Evolutionary conservation across 1,284 basidiomycete genomes (phyloP), one percentile per base, ranked within the genome.

Genomic region (Taiwanofungus camphoratus): DNA sequence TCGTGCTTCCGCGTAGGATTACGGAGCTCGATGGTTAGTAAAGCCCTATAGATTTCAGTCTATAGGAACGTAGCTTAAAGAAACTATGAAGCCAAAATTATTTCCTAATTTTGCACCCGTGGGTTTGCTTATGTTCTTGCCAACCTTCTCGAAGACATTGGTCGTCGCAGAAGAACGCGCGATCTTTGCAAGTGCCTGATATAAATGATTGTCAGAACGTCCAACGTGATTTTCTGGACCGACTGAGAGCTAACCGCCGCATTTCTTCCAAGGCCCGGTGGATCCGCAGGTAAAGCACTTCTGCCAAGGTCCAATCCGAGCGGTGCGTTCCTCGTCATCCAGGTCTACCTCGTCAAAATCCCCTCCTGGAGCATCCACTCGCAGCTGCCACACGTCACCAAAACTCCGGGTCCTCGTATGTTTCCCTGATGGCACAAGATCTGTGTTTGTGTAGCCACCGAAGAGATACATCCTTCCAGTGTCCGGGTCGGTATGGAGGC

Each of bases 231-330:
- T 18, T 6, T 16, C 27, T 30, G 13, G 23, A 13, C 16, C 3
- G 7, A 24, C 12, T 4, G 8, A 11, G 5, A 49, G 9, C 57
- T 45, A 27, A 64, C 67, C 66, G 37, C 63, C 65, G 44, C 70
- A 70, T 49, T 65, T 69, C 52, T 63, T 64, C 64, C 67, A 68
- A 5, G 50, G 47, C 3, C 65, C 68, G 5, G 61, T 60, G 16
- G 54, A 54, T 1, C 63, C 66, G 49, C 69, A 71, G 12, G 51
- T 55, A 48, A 67, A 70, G 50, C 68, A 71, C n/a, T 65, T 49
- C 52, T 65, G 62, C 66, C 67, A 72, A 15, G 69, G 69, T 2
- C 68, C 68, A 11, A 60, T 51, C 45, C 51, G 57, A 30, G 67
- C 67, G 5, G 57, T 62, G 33, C 61, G 56, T 21, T 56, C 56